Percentiles rank a stretch among this genome's conserved stretches.
These are phyloP conservation scores for Elsinoe perseae DNA, from an alignment of 2,329 filamentous ascomycete species.

Conservation along the genomic window DNA sequence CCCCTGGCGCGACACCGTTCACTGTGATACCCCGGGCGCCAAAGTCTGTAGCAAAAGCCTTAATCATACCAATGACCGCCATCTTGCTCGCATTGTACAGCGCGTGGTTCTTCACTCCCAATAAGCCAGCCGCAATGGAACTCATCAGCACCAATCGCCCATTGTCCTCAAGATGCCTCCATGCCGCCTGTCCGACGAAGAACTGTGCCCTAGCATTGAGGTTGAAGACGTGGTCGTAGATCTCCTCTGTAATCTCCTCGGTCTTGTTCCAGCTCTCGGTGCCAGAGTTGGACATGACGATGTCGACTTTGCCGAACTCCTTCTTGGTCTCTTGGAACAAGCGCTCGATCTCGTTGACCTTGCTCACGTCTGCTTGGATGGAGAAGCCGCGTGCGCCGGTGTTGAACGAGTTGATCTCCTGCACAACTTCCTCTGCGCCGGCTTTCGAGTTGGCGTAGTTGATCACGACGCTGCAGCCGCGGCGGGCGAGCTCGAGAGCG, in stretches of 20 bases:
- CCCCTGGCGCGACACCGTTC: slow-evolving; percentile 64
- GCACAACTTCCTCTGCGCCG: slow-evolving; percentile 42
- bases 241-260: slow-evolving; percentile 60
- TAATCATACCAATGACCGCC: slow-evolving; percentile 64
- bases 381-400: slow-evolving; percentile 47
- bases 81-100: slow-evolving; percentile 67
- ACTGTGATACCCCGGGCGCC: slow-evolving; percentile 60
- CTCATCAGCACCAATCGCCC: slow-evolving; percentile 69
- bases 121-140: slow-evolving; percentile 59
- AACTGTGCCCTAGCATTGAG: slow-evolving; percentile 65
- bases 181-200: slow-evolving; percentile 68
- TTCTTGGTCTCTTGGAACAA: slow-evolving; percentile 42
- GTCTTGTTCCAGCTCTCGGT: slow-evolving; percentile 62
- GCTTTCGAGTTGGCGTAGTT: slow-evolving; percentile 54
- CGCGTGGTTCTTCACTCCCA: slow-evolving; percentile 62
- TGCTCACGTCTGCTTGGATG: slow-evolving; percentile 52
- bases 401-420: slow-evolving; percentile 39
- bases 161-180: slow-evolving; percentile 60
- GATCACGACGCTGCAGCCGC: slow-evolving; percentile 57
- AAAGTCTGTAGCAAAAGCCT: slow-evolving; percentile 64
- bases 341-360: slow-evolving; percentile 50
- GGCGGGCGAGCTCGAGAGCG: slow-evolving; percentile 58
- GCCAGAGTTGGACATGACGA: slow-evolving; percentile 49
- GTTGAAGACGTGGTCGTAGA: slow-evolving; percentile 63
- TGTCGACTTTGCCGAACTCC: slow-evolving; percentile 38